Conservation (phyloP, 805 yeast genomes). For the Kodamaea leandrae region DNA sequence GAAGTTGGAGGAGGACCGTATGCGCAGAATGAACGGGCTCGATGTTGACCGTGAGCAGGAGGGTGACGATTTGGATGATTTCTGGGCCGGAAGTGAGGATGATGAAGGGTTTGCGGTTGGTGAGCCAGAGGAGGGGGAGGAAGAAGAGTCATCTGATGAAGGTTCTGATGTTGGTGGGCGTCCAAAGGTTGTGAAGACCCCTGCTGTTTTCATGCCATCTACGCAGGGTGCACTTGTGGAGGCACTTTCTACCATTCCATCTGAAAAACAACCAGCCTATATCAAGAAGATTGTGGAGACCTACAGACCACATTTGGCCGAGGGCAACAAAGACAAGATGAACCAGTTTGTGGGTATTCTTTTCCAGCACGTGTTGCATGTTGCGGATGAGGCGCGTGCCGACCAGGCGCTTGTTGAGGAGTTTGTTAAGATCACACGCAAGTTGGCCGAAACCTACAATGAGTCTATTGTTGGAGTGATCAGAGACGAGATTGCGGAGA, state of each 20-base stretch:
- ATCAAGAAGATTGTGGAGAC: constrained; percentile 55
- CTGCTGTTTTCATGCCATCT: constrained; percentile 28
- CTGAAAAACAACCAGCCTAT: constrained; percentile 43
- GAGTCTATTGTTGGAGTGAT: constrained; percentile 60
- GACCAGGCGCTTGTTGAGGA: constrained; percentile 32
- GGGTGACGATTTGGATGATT: constrained; percentile 67
- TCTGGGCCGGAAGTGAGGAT: constrained; percentile 58
- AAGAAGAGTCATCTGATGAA: constrained; percentile 25
- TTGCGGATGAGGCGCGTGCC: constrained; percentile 36
- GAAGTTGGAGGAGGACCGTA: constrained; percentile 64
- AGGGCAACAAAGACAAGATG: constrained; percentile 76
- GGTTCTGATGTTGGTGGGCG: constrained; percentile 14
- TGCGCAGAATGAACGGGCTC: constrained; percentile 71
- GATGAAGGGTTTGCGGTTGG: constrained; percentile 43
- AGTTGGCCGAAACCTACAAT: constrained; percentile 63
- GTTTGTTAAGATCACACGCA: constrained; percentile 48
- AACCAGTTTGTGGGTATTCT: constrained; percentile 62
- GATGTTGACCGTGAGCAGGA: constrained; percentile 49
- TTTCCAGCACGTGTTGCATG: constrained; percentile 56
- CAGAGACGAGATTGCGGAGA: constrained; percentile 53
- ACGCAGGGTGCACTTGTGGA: constrained; percentile 30
- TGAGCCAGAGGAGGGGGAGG: constrained; percentile 42
- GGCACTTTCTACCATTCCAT: constrained; percentile 30
- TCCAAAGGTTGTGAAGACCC: constrained; percentile 5
- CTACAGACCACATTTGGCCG: constrained; percentile 74